Percentiles rank a stretch among this genome's conserved stretches.
These are phyloP conservation scores for Metarhizium rileyi DNA, from an alignment of 2,329 filamentous ascomycete species.

Conservation along the genomic window DNA sequence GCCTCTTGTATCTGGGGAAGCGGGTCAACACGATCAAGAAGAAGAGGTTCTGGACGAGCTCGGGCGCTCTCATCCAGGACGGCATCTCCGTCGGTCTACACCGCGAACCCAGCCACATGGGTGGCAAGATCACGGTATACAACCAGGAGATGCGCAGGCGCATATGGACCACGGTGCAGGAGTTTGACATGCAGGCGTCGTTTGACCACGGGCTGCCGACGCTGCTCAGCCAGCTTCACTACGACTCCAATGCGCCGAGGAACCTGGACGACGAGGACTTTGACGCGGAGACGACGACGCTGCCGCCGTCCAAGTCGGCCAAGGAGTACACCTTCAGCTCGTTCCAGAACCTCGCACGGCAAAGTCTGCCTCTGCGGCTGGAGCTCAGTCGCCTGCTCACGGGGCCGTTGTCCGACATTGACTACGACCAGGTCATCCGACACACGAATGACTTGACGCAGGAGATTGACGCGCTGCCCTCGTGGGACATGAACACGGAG, in stretches of 20 bases:
- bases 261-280: conserved; percentile 51
- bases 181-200: conserved; percentile 52
- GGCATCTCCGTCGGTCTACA: conserved; percentile 50
- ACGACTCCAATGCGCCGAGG: conserved; percentile 43
- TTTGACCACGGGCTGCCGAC: conserved; percentile 52
- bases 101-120: conserved; percentile 47
- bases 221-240: conserved; percentile 45
- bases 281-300: conserved; percentile 38
- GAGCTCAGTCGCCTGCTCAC: conserved; percentile 48
- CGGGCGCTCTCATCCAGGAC: conserved; percentile 46
- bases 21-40: conserved; percentile 54
- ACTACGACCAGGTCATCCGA: conserved; percentile 52
- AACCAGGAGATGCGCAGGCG: conserved; percentile 53
- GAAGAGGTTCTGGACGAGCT: conserved; percentile 52
- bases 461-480: conserved; percentile 49
- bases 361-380: conserved; percentile 44
- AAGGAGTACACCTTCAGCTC: conserved; percentile 49
- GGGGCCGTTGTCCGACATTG: conserved; percentile 42
- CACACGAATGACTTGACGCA: conserved; percentile 52
- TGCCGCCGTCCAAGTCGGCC: conserved; percentile 41
- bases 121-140: conserved; percentile 45
- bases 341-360: conserved; percentile 47
- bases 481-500: conserved; percentile 36
- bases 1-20: conserved; percentile 51
- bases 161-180: conserved; percentile 51